Conservation (phyloP, 2,329 filamentous ascomycete genomes). For the Diplodia sapinea region DNA sequence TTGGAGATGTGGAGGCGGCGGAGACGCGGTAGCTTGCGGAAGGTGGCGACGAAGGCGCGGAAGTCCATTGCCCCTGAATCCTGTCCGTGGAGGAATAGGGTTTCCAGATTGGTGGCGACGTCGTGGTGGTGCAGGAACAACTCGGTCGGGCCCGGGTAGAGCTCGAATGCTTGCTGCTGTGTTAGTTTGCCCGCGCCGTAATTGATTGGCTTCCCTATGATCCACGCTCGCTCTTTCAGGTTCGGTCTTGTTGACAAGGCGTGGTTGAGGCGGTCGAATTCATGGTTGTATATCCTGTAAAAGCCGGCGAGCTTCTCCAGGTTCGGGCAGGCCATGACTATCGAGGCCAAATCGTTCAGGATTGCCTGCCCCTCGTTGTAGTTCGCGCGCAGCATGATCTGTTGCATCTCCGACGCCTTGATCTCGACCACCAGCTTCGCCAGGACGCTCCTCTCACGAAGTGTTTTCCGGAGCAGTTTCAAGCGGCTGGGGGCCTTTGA, state of each 20-base stretch:
- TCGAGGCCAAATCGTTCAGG: conserved; percentile 59
- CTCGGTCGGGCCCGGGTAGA: conserved; percentile 47
- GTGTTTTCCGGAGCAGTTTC: conserved; percentile 60
- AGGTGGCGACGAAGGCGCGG: conserved; percentile 60
- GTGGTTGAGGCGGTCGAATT: conserved; percentile 61
- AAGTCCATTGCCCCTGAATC: conserved; percentile 55
- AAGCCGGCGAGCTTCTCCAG: conserved; percentile 62
- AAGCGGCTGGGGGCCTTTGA: conserved; percentile 58
- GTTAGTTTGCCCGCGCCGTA: conserved; percentile 4
- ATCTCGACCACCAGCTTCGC: conserved; percentile 61
- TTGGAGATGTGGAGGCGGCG: conserved; percentile 61
- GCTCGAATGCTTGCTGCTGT: conserved; percentile 51
- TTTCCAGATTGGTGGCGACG: conserved; percentile 59
- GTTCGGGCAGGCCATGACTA: conserved; percentile 65
- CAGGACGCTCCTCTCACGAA: conserved; percentile 58
- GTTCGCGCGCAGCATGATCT: conserved; percentile 43
- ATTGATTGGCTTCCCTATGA: conserved; percentile 44
- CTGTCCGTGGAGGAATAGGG: conserved; percentile 57
- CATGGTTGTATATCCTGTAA: conserved; percentile 58
- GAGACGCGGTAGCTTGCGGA: conserved; percentile 59
- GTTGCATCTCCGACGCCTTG: conserved; percentile 58
- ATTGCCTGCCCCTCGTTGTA: conserved; percentile 56
- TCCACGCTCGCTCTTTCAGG: conserved; percentile 63
- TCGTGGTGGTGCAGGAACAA: conserved; percentile 62
- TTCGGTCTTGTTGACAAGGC: conserved; percentile 61